These are phyloP conservation scores for Mycena venus DNA, from an alignment of 768 basidiomycete genomes.

Conservation along the genomic window DNA sequence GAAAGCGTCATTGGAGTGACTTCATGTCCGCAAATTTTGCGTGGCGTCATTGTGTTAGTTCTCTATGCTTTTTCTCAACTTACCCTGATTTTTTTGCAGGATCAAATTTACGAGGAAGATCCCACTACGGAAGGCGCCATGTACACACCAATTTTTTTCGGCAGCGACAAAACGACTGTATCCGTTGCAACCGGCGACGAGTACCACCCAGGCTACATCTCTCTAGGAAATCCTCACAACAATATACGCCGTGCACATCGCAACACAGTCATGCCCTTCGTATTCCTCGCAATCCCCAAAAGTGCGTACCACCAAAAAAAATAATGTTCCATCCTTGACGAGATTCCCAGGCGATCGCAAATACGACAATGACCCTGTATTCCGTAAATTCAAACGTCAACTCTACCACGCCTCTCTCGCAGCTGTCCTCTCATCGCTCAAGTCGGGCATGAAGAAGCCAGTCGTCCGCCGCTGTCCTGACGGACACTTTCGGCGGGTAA, in stretches of 20 bases:
- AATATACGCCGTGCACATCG: constrained; percentile 38
- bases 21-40: constrained; percentile 59
- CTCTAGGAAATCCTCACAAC: constrained; percentile 41
- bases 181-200: constrained; percentile 42
- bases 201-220: constrained; percentile 44
- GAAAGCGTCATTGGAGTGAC: constrained; percentile 43
- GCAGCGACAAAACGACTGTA: constrained; percentile 44
- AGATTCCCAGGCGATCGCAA: constrained; percentile 20
- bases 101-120: constrained; percentile 19
- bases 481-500: constrained; percentile 38
- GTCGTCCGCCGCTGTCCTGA: constrained; percentile 42
- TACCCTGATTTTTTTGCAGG: neutral
- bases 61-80: neutral
- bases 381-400: constrained; percentile 31
- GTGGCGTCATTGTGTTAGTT: constrained; percentile 52
- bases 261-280: constrained; percentile 37
- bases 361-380: constrained; percentile 19
- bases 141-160: constrained; percentile 35
- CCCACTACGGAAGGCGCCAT: constrained; percentile 5
- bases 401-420: constrained; percentile 32
- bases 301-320: constrained; percentile 27
- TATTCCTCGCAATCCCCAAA: constrained; percentile 47
- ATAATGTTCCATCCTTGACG: neutral
- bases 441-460: constrained; percentile 22
- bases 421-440: constrained; percentile 8